Evolutionary conservation across 2,329 filamentous ascomycete species (phyloP).

Genomic region (Fusarium sp.): DNA sequence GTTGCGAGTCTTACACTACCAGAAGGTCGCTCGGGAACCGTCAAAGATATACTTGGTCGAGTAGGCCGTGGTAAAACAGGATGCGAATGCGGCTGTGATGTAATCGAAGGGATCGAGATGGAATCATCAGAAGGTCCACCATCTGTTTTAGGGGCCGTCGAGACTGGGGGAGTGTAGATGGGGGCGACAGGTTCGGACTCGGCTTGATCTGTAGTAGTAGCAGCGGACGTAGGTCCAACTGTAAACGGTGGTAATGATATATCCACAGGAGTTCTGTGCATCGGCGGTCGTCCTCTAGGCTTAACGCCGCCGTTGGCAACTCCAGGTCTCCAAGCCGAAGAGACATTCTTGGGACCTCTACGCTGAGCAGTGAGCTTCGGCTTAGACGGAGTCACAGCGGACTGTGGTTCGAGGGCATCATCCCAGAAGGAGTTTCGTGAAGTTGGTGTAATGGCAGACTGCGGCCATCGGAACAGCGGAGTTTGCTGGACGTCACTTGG

Average conservation of each 20-base stretch:
- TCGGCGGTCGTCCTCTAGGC: conserved; percentile 82
- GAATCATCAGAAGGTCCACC: conserved; percentile 8
- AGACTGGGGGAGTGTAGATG: conserved; percentile 8
- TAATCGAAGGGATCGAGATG: conserved; percentile 19
- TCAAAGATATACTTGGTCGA: conserved; percentile 56
- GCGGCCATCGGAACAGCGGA: conserved; percentile 76
- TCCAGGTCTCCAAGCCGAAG: conserved; percentile 85
- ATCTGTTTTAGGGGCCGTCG: conserved; percentile 2
- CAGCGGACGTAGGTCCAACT: conserved; percentile 8
- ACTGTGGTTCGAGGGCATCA: conserved; percentile 73
- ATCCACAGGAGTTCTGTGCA: conserved; percentile 69
- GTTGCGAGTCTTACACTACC: conserved; percentile 73
- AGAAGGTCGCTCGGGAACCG: conserved; percentile 64
- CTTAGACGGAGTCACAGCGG: conserved; percentile 77
- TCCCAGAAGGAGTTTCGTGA: conserved; percentile 66
- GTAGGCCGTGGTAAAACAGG: conserved; percentile 43
- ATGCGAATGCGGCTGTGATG: conserved; percentile 26
- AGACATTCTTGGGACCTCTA: conserved; percentile 86
- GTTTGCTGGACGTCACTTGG: conserved; percentile 61
- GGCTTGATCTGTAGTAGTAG: not conserved
- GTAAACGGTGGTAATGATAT: conserved; percentile 52
- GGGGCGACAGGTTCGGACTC: conserved; percentile 26
- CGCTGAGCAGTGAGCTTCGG: conserved; percentile 61
- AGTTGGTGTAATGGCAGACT: conserved; percentile 80
- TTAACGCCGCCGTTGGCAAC: conserved; percentile 74